Base-by-base conservation (phyloP, 2,329 filamentous ascomycete species). In the Alternaria sp. region DNA sequence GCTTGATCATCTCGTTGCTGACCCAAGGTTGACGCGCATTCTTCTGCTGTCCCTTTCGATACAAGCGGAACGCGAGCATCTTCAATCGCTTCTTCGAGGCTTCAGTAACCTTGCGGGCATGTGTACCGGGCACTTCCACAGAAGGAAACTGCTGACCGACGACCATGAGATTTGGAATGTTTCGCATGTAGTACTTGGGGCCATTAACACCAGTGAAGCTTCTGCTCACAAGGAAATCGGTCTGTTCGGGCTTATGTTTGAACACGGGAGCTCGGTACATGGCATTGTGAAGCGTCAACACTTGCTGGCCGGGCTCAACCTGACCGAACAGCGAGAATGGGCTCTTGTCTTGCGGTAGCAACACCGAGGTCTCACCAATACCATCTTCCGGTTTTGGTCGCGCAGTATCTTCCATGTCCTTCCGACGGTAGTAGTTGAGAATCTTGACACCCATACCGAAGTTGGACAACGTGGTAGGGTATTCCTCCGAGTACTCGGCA, bases 211-310 rank as follows among this genome's bases (percentile, higher is more conserved):
- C 91, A 23, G 93, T 97, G 25, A 88, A 92, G 74, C 88, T 96
- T 68, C 94, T 89, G 28, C 95, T 88, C 9, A 97, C 88, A 17
- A 99, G 82, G 76, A 98, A 99, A 75, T 99, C 96, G 10, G 89
- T 93, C 9, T 84, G 82, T 72, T 92, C 91, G 1, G 92, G 83
- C 36, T 88, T 86, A 74, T 99, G 96, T 73, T 91, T 92, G 84
- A 97, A 99, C 26, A 99, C 89, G 0, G 96, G 96, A 5, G 96
- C 94, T 56, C 95, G 89, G 75, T 93, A 98, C 92, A 99, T 97
- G 52, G 92, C 89, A 73, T 98, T 99, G 78, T 97, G 93, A 15
- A 99, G 85, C 2, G 96, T 95, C 1, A 94, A 92, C 4, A 96
- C 92, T 11, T 91, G 92, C 82, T 98, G 92, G 19, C 96, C 96